Evolutionary conservation across 768 basidiomycete genomes (phyloP), one percentile per base, ranked within the genome.

Genomic region (Plicaturopsis crispa): DNA sequence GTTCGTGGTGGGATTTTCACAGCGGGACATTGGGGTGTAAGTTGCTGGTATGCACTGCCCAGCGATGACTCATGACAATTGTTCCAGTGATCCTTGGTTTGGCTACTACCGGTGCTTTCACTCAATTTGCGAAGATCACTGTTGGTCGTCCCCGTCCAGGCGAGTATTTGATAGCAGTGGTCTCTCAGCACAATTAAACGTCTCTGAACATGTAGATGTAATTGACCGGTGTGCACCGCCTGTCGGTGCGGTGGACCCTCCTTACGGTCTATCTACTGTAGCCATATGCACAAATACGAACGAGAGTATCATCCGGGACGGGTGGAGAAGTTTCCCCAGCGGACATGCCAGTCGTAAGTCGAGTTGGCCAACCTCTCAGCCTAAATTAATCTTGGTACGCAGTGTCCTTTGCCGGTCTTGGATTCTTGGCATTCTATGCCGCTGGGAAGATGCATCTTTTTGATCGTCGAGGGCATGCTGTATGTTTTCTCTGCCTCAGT

Each of bases 361-460:
- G 13, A 18, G 31, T 24, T 20, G 31, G 23, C 5, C 14, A 28
- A 28, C 26, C 26, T 14, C 26, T 28, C 14, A 20, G 31, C 23
- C 4, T 13, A 5, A 0, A 10, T 12, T 18, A 10, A 21, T 28
- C 23, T 14, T 4, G 17, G 11, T 17, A 18, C 31, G 7, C 48
- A 88, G 90, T 94, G 38, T 89, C 92, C 0, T 97, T 94, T 55
- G 88, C 91, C 5, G 94, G 94, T 1, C 69, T 99, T 6, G 88
- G 86, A 2, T 93, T 92, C 61, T 67, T 98, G 28, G 67, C 84
- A 1, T 81, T 87, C 46, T 98, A 96, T 56, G 62, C 93, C 5
- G 85, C 88, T 8, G 96, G 93, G 2, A 97, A 98, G 59, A 63
- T 94, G 49, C 92, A 93, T 52, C 62, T 98, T 4, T 94, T 91